Evolutionary conservation across 768 basidiomycete genomes (phyloP).

Genomic region (Jaapia argillacea): DNA sequence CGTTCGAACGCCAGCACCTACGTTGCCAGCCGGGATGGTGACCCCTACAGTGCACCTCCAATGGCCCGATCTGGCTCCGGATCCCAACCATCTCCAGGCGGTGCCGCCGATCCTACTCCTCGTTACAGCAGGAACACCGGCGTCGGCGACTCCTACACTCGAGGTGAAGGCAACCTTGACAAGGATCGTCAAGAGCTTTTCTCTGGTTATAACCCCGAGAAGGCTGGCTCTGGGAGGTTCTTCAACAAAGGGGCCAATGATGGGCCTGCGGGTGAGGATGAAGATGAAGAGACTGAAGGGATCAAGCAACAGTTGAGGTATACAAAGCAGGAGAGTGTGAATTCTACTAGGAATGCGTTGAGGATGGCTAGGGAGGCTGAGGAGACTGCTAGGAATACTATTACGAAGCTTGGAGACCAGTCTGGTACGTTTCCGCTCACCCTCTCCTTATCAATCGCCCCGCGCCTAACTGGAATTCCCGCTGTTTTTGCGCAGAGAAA

Average conservation of each 20-base stretch:
- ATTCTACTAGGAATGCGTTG: slow-evolving; percentile 84
- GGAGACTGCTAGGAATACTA: slow-evolving; percentile 84
- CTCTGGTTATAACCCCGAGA: slow-evolving; percentile 58
- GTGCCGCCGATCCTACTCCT: slow-evolving; percentile 9
- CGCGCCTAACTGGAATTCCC: too few relatives aligned
- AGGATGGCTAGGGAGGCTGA: slow-evolving; percentile 93
- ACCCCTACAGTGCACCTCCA: slow-evolving; percentile 35
- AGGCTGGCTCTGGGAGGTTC: slow-evolving; percentile 53
- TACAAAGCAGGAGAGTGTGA: slow-evolving; percentile 87
- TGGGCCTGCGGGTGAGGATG: slow-evolving; percentile 59
- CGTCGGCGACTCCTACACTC: slow-evolving; percentile 57
- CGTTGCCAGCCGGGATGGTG: slow-evolving; percentile 59
- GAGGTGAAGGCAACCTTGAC: slow-evolving; percentile 49
- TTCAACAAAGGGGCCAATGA: slow-evolving; percentile 54
- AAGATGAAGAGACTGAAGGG: slow-evolving; percentile 84
- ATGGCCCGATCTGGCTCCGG: slow-evolving; percentile 15
- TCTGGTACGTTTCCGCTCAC: slow-evolving; percentile 54
- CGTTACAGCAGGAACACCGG: slow-evolving; percentile 41
- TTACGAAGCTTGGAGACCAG: slow-evolving; percentile 80
- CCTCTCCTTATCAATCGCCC: too few relatives aligned
- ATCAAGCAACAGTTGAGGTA: slow-evolving; percentile 89
- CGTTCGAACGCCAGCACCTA: slow-evolving; percentile 54
- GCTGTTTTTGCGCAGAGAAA: slow-evolving; percentile 42
- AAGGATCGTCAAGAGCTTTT: slow-evolving; percentile 67
- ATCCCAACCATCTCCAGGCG: slow-evolving; percentile 21